Evolutionary conservation across 352 stramenopile species (phyloP).

Genomic region (Phytopythium montanum): DNA sequence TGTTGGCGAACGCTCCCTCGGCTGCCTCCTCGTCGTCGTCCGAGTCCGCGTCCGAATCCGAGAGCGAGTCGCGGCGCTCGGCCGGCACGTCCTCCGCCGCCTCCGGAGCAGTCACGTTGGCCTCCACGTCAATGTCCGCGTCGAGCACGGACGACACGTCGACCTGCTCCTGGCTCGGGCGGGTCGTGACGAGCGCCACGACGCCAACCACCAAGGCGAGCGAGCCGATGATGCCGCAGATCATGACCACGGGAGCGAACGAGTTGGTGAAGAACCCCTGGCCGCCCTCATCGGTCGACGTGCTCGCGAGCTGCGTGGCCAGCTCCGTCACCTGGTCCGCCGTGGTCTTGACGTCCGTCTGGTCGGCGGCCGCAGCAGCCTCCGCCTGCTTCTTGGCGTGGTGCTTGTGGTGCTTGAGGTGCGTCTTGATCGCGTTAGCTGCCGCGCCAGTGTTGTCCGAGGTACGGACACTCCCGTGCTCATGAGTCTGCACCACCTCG

Average conservation of each 20-base stretch:
- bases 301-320: slow-evolving; percentile 50
- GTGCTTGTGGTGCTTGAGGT: slow-evolving; percentile 10
- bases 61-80: slow-evolving; percentile 35
- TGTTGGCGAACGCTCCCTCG: slow-evolving; percentile 59
- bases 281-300: slow-evolving; percentile 18
- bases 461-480: background rate
- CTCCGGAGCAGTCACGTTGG: slow-evolving; percentile 20
- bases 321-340: slow-evolving; percentile 41
- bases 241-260: slow-evolving; percentile 48
- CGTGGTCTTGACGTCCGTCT: slow-evolving; percentile 23
- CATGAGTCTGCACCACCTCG: background rate
- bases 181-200: slow-evolving; percentile 38
- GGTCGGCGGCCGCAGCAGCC: slow-evolving; percentile 4
- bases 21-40: slow-evolving; percentile 39
- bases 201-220: slow-evolving; percentile 67
- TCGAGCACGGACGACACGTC: slow-evolving; percentile 40
- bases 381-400: slow-evolving; percentile 6
- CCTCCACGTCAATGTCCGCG: slow-evolving; percentile 58
- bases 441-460: background rate
- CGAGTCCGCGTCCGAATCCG: slow-evolving; percentile 55
- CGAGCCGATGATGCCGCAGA: slow-evolving; percentile 60
- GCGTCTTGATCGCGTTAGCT: slow-evolving; percentile 1
- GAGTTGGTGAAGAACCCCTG: slow-evolving; percentile 33
- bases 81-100: slow-evolving; percentile 26
- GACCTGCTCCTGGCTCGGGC: slow-evolving; percentile 16